These are phyloP conservation scores for Farysia itapuensis DNA, from an alignment of 1,284 basidiomycete genomes.

Conservation along the genomic window DNA sequence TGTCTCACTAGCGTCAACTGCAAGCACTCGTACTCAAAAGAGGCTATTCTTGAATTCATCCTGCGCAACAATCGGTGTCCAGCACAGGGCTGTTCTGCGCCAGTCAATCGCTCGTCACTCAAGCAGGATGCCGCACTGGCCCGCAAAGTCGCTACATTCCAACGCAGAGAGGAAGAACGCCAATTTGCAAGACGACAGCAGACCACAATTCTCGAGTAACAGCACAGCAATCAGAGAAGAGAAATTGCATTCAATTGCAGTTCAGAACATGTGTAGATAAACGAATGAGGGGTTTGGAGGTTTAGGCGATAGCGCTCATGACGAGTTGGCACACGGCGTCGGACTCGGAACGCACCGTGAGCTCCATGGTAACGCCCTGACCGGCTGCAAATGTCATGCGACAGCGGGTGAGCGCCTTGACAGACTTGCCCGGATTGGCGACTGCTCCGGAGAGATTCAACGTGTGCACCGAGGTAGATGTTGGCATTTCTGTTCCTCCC, in stretches of 20 bases:
- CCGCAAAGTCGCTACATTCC: conserved; percentile 34
- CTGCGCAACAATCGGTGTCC: conserved; percentile 26
- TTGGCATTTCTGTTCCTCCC: conserved; percentile 64
- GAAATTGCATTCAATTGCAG: conserved; percentile 3
- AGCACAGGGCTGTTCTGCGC: conserved; percentile 12
- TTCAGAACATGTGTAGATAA: neutral
- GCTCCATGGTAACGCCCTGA: conserved; percentile 91
- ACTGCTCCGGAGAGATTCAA: conserved; percentile 88
- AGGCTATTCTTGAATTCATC: conserved; percentile 22
- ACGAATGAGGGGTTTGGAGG: neutral
- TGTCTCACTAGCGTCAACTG: conserved; percentile 9
- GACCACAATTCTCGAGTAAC: conserved; percentile 21
- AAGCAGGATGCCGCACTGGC: conserved; percentile 12
- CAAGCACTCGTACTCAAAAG: conserved; percentile 22
- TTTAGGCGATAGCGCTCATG: conserved; percentile 74
- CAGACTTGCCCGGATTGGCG: conserved; percentile 75
- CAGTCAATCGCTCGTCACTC: conserved; percentile 8
- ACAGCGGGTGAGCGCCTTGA: conserved; percentile 85
- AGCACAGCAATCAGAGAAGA: too few species aligned
- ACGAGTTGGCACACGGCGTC: conserved; percentile 82
- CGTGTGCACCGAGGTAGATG: conserved; percentile 85
- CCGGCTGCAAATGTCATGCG: conserved; percentile 92
- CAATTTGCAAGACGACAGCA: conserved; percentile 15
- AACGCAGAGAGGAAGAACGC: conserved; percentile 27
- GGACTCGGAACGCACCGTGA: conserved; percentile 88